Conservation (phyloP, 345 rosid genomes). For the Brassica carinata region DNA sequence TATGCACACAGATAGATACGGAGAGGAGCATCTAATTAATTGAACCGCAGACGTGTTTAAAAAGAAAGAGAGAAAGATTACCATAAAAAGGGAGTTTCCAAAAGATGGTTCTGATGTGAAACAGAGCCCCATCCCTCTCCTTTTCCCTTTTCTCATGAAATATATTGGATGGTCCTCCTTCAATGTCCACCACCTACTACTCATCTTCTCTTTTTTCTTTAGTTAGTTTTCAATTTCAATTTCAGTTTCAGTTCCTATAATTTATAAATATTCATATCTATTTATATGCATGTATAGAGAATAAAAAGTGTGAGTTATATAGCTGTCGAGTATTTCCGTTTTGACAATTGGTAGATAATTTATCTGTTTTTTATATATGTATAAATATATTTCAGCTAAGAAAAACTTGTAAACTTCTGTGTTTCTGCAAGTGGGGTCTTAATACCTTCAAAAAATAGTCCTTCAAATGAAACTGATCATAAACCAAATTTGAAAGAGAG, state of each 20-base stretch:
- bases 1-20: background rate
- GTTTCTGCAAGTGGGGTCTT: constrained; percentile 50
- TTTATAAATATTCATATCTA: constrained; percentile 13
- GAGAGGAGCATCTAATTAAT: constrained; percentile 18
- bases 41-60: constrained; percentile 26
- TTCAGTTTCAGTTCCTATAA: constrained; percentile 9
- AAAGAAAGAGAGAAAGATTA: constrained; percentile 22
- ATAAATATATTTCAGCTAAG: constrained; percentile 41
- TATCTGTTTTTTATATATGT: constrained; percentile 39
- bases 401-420: constrained; percentile 44
- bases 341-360: constrained; percentile 44
- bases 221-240: constrained; percentile 4
- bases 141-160: constrained; percentile 43
- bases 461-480: constrained; percentile 26
- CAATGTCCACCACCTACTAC: constrained; percentile 38
- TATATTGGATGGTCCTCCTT: constrained; percentile 46
- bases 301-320: constrained; percentile 24
- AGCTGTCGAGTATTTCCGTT: constrained; percentile 20
- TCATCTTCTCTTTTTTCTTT: background rate
- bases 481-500: constrained; percentile 21
- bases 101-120: constrained; percentile 40
- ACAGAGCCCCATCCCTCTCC: constrained; percentile 44
- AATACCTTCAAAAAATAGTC: constrained; percentile 35
- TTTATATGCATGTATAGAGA: constrained; percentile 28
- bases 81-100: constrained; percentile 38